These are phyloP conservation scores for Vitis hybrid DNA, from an alignment of 177 flowering plant species.

Conservation along the genomic window DNA sequence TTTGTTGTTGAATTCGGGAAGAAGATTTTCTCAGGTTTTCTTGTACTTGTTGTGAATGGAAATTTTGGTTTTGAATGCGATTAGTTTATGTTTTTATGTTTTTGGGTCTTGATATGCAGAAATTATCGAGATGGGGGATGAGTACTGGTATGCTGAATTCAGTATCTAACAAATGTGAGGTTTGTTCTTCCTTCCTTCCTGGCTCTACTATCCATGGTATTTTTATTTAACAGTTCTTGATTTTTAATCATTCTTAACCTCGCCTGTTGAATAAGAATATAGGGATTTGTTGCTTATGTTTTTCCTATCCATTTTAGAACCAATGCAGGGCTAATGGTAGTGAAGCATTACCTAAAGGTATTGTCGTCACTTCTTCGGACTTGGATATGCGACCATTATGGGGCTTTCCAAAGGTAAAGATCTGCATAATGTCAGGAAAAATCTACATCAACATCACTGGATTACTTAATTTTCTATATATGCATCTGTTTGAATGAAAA, in stretches of 20 bases:
- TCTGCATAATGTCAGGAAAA: neutral
- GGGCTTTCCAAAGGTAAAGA: slow-evolving; percentile 55
- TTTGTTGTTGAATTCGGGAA: too few species aligned
- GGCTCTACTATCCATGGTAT: neutral
- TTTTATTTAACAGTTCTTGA: neutral
- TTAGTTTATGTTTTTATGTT: too few species aligned
- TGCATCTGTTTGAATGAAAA: neutral
- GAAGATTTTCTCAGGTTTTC: too few species aligned
- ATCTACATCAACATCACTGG: neutral
- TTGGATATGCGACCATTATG: slow-evolving; percentile 83
- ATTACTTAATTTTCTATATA: neutral
- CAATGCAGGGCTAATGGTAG: slow-evolving; percentile 70
- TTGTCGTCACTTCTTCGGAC: slow-evolving; percentile 55
- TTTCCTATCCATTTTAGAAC: slow-evolving; percentile 35
- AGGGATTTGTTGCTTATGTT: neutral
- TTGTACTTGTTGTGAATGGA: too few species aligned
- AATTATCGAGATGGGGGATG: slow-evolving; percentile 35
- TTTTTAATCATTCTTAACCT: too few species aligned
- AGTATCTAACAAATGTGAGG: slow-evolving; percentile 44
- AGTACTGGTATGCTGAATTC: slow-evolving; percentile 14
- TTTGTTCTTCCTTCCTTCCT: slow-evolving; percentile 20
- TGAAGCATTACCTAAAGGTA: slow-evolving; percentile 73
- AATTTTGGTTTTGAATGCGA: too few species aligned
- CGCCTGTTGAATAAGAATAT: neutral
- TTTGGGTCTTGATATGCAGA: slow-evolving; percentile 37